Evolutionary conservation across 371 early-diverging fungal species (phyloP), one percentile per base, ranked within the genome.

Genomic region (Lichtheimia corymbifera): DNA sequence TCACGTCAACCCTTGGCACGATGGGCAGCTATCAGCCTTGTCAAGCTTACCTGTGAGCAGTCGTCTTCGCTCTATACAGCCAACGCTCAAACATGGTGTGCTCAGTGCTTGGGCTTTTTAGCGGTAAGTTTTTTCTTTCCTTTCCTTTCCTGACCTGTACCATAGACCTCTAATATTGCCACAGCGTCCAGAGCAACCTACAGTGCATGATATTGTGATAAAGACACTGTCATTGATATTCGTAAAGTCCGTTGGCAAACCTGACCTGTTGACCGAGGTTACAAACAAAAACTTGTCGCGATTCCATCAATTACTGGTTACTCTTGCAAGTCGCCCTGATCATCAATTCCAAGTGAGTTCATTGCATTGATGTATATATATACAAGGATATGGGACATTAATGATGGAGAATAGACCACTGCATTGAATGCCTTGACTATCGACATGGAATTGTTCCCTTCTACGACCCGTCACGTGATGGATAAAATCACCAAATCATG

Each of bases 181-280:
- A 18, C 11, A 47, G 47, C 47, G 47, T 17, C 59, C 77, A 14
- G 85, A 84, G 56, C 73, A 76, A 6, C 59, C 62, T 7, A 51
- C 70, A 5, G 70, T 74, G 7, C 62, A 80, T 28, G 71, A 76
- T 55, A 74, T 67, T 12, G 65, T 79, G 20, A 84, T 87, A 45
- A 56, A 63, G 28, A 73, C 83, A 1, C 59, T 85, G 13, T 72
- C 78, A 0, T 73, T 71, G 25, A 42, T 87, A 18, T 84, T 84
- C 56, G 65, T 65, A 13, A 81, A 77, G 53, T 82, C 84, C 0
- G 63, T 63, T 30, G 75, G 80, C 53, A 81, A 78, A 45, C 80
- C 83, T 7, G 85, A 87, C 54, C 56, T 87, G 50, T 83, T 85
- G 57, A 74, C 83, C 60, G 87, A 87, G 64, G 64, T 87, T 24